phyloP scores from a whole-genome alignment of 371 early-diverging fungal species.

The Mucor saturninus region DNA sequence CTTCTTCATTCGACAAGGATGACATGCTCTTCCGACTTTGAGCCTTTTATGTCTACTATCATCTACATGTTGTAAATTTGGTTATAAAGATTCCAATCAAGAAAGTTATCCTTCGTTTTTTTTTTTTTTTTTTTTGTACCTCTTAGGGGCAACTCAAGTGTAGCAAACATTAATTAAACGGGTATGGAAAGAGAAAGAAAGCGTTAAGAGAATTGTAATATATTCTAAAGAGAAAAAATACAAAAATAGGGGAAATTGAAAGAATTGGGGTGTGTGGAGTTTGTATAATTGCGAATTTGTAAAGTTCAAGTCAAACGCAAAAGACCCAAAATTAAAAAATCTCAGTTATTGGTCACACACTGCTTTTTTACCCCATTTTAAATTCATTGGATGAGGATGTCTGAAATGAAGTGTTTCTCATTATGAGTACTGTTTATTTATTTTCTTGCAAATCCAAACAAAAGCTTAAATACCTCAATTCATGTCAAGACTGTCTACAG shows the following conservation, averaged over 20 bases:
- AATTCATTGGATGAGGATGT: slow-evolving; percentile 16
- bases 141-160: slow-evolving; percentile 48
- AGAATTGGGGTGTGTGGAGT: not conserved
- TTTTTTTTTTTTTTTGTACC: slow-evolving; percentile 23
- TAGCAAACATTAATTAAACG: slow-evolving; percentile 44
- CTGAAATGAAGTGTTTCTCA: not conserved
- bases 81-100: not conserved
- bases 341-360: slow-evolving; percentile 10
- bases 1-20: slow-evolving; percentile 56
- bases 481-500: too few relatives aligned
- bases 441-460: too few relatives aligned
- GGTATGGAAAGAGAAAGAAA: not conserved
- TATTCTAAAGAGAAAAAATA: not conserved
- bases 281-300: not conserved
- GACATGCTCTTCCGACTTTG: slow-evolving; percentile 54
- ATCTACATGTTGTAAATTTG: slow-evolving; percentile 26
- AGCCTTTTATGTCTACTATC: slow-evolving; percentile 53
- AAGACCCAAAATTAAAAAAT: not conserved
- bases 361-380: slow-evolving; percentile 17
- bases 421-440: not conserved
- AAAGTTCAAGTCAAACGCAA: slow-evolving; percentile 6
- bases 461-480: too few relatives aligned
- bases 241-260: not conserved
- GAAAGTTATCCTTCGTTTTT: not conserved
- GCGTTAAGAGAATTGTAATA: not conserved